Percentiles rank a stretch among this genome's conserved stretches.
Conservation (phyloP, 129 eudicot species). For the Helianthus annuus region HanXRQr2.0-SUNRISE NC_035442.2:103611145-103611644, state of each 20-base stretch:
- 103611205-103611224: conserved; percentile 29
- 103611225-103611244: background rate
- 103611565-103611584: no score
- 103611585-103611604: no score
- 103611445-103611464: no score
- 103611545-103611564: no score
- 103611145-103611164: conserved; percentile 54
- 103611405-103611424: no score
- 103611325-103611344: conserved; percentile 37
- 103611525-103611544: no score
- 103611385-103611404: background rate
- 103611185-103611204: conserved; percentile 34
- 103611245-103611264: conserved; percentile 32
- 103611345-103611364: conserved; percentile 25
- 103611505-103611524: no score
- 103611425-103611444: no score
- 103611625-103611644: no score
- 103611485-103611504: no score
- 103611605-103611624: no score
- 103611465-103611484: no score
- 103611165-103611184: conserved; percentile 53
- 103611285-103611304: conserved; percentile 17
- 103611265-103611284: background rate
- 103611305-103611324: conserved; percentile 34
- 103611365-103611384: conserved; percentile 17